Base-by-base conservation (phyloP, 805 yeast species). In the Grigorovia yakushimaensis region DNA sequence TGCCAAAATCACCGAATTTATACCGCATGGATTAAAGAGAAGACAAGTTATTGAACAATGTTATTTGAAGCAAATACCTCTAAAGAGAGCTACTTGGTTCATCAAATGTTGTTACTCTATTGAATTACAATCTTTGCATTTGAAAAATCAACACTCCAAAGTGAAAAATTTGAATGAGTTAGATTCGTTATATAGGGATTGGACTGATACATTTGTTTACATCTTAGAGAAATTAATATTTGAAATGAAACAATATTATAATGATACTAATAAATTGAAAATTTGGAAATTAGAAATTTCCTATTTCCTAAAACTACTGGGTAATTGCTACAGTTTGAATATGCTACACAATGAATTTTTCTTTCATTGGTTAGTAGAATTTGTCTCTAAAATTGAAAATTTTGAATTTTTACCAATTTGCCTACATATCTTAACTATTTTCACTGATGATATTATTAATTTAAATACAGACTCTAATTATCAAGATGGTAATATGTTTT, bases 11-110 rank as follows among this genome's bases (percentile, higher is more conserved):
- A 76, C 93, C 2, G 73, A 85, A 46, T 85, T 88, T 18, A 76
- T 91, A 7, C 98, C 98, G 0, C 96, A 91, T 61, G 97, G 97
- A 0, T 77, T 89, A 20, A 72, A 89, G 53, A 84, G 86, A 60
- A 78, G 79, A 53, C 73, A 75, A 1, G 69, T 91, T 18, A 61
- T 91, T 3, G 96, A 88, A 52, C 85, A 82, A 50, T 75, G 94
- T 52, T 74, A 83, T 50, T 58, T 68, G 21, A 81, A 82, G 57
- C 67, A 69, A 33, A 81, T 91, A 0, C 96, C 98, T 0, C 68
- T 84, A 1, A 61, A 76, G n/a, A 70, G 97, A 50, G 95, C 96
- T 0, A 64, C 91, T 2, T 91, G 98, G 98, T 75, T 93, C 50
- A 84, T 91, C 3, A 79, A 86, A 52, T 87, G 96, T 63, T 87